These are phyloP conservation scores for Withania somnifera DNA, from an alignment of 305 asterid genomes.

Conservation along the genomic window DNA sequence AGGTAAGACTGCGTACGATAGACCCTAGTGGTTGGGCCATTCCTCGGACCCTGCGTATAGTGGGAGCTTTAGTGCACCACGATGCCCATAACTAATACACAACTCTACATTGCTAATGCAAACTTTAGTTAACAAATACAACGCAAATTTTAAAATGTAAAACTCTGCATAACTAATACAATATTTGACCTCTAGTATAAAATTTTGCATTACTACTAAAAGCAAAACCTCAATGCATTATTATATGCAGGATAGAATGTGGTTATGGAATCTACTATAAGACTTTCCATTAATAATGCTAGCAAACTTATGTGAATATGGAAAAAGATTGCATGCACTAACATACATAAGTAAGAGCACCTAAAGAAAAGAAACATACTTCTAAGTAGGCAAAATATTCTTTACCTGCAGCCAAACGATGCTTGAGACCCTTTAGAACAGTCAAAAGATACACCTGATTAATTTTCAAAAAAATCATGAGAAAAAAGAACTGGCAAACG, in stretches of 20 bases:
- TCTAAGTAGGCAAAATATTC: neutral
- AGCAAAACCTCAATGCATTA: neutral
- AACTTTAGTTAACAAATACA: neutral
- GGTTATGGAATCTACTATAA: neutral
- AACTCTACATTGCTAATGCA: neutral
- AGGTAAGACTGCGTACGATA: too few species aligned
- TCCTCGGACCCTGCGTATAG: too few species aligned
- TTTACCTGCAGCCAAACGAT: constrained; percentile 95
- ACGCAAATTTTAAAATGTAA: neutral
- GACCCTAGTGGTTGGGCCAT: too few species aligned
- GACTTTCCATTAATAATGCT: neutral
- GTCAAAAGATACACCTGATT: constrained; percentile 86
- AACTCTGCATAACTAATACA: neutral
- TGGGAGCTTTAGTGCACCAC: too few species aligned
- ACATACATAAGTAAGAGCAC: neutral
- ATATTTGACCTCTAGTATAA: neutral
- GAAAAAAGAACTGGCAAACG: neutral
- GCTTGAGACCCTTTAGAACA: constrained; percentile 84
- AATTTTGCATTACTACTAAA: neutral
- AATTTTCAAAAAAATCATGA: constrained; percentile 13
- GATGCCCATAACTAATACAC: neutral
- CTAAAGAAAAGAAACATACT: neutral
- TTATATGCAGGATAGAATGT: neutral
- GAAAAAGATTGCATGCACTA: neutral
- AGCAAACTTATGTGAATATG: neutral